These are phyloP conservation scores for Davidsoniella eucalypti DNA, from an alignment of 2,329 filamentous ascomycete species.

Conservation along the genomic window DNA sequence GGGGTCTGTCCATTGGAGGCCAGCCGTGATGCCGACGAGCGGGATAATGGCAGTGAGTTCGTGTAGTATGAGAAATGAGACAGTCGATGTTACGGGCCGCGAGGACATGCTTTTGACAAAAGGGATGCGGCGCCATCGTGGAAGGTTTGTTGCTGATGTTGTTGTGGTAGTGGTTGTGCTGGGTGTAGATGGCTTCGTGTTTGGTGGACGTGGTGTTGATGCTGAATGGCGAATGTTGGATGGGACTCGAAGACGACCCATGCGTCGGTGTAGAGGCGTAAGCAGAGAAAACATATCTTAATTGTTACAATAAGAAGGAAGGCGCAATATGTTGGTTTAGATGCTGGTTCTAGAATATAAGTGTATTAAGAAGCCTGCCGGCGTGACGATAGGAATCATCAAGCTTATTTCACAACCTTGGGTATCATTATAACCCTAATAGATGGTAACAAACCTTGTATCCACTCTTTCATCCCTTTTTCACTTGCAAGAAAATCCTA, in stretches of 20 bases:
- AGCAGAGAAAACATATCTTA: too few relatives aligned
- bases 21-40: conserved; percentile 52
- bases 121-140: conserved; percentile 17
- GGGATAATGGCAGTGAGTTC: conserved; percentile 80
- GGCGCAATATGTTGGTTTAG: too few relatives aligned
- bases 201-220: not conserved
- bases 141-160: not conserved
- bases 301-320: not conserved
- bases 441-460: too few relatives aligned
- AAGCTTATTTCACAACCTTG: too few relatives aligned
- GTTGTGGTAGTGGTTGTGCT: not conserved
- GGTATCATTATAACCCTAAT: too few relatives aligned
- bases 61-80: conserved; percentile 78
- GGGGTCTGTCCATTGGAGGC: conserved; percentile 68
- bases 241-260: not conserved
- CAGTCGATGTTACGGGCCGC: conserved; percentile 68
- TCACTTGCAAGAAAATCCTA: too few relatives aligned
- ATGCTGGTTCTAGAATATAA: too few relatives aligned
- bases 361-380: too few relatives aligned
- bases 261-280: too few relatives aligned
- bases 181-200: not conserved
- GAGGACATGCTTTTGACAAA: conserved; percentile 55
- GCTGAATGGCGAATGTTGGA: not conserved
- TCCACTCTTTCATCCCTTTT: too few relatives aligned
- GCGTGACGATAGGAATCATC: too few relatives aligned